Evolutionary conservation across 2,329 filamentous ascomycete species (phyloP), one percentile per base, ranked within the genome.

Genomic region (Remersonia thermophila): DNA sequence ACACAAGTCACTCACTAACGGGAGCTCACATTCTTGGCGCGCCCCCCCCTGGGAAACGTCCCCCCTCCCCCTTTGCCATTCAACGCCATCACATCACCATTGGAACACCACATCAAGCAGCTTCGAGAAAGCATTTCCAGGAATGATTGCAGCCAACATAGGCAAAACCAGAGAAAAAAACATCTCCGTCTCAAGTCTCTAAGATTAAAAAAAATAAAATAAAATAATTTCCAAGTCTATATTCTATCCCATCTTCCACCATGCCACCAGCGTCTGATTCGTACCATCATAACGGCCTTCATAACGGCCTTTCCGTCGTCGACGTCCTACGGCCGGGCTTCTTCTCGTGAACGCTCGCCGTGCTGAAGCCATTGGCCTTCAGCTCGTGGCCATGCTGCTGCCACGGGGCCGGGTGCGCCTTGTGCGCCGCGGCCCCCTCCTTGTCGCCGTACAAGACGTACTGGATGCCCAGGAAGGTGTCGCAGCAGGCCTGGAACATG

Each of bases 401-500:
- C 20, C 20, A 14, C 1, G 43, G 28, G 14, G 40, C 13, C 10
- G 33, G 25, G 17, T 44, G 34, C n/a, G 36, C 43, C 50, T 65
- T 65, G 35, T 5, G 5, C 20, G 20, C 20, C 5, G 59, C 47
- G 11, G 50, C 45, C 4, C 52, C 43, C 25, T 58, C 62, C 4
- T 68, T 67, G 33, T 69, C 64, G 9, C 77, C 77, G 55, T 81
- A 86, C 58, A 79, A 64, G 50, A 71, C 68, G 57, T 83, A 89
- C 55, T 91, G 83, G 12, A 80, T 55, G 2, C 82, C 83, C 31
- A 91, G 65, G 44, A 82, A 77, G 33, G 67, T 60, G 60, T 93
- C 83, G 59, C 84, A 89, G 15, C 62, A 64, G 14, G 82, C 80
- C 64, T 91, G 83, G 58, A 91, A 86, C 37, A 85, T 66, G 46